These are phyloP conservation scores for Lunularia cruciata DNA, from an alignment of 225 moss, liverwort and hornwort species.

Conservation along the genomic window DNA sequence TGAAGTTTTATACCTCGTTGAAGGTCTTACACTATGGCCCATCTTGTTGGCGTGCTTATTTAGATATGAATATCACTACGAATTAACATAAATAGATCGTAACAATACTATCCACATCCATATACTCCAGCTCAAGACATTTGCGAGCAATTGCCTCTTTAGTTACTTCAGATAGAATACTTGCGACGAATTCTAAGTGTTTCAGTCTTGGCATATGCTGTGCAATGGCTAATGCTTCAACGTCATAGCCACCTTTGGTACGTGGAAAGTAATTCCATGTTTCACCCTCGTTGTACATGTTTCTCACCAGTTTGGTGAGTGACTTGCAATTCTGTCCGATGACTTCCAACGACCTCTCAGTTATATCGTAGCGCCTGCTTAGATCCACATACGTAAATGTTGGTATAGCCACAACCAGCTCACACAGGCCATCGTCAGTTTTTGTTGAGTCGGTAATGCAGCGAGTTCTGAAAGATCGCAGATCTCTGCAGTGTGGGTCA, in stretches of 20 bases:
- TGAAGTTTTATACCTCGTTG: too few relatives aligned
- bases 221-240: slow-evolving; percentile 30
- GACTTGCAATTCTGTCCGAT: slow-evolving; percentile 25
- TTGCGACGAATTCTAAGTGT: slow-evolving; percentile 20
- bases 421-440: slow-evolving; percentile 24
- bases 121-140: slow-evolving; percentile 26
- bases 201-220: slow-evolving; percentile 32
- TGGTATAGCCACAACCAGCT: slow-evolving; percentile 10
- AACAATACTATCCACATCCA: slow-evolving; percentile 26
- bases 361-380: slow-evolving; percentile 18
- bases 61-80: too few relatives aligned
- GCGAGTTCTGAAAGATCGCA: slow-evolving; percentile 21
- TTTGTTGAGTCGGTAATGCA: slow-evolving; percentile 14
- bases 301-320: slow-evolving; percentile 17
- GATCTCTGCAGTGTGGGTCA: too few relatives aligned
- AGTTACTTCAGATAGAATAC: slow-evolving; percentile 15
- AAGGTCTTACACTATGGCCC: too few relatives aligned
- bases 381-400: slow-evolving; percentile 19
- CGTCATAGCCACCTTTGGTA: slow-evolving; percentile 3
- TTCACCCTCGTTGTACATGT: slow-evolving; percentile 1
- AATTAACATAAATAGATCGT: too few relatives aligned
- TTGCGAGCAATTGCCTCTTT: slow-evolving; percentile 23
- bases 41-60: too few relatives aligned
- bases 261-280: too few relatives aligned
- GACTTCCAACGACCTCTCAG: slow-evolving; percentile 6